A percentile compares a stretch with the other conserved stretches of the same genome.
Evolutionary conservation across 1,139 yeast species (phyloP).

Genomic region (Yamadazyma diddensiae): DNA sequence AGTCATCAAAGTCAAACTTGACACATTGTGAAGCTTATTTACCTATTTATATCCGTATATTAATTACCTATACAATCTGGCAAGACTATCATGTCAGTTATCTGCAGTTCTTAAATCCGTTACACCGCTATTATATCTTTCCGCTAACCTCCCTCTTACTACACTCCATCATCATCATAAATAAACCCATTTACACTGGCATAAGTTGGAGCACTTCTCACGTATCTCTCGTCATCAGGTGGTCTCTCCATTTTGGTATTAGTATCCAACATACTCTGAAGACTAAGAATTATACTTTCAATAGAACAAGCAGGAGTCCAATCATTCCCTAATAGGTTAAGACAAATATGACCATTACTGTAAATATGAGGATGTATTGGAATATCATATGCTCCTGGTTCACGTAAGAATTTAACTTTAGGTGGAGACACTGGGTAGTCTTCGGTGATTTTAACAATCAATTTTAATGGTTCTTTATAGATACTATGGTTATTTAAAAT

Average conservation of each 20-base stretch:
- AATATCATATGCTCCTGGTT: constrained; percentile 23
- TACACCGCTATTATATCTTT: too few species aligned
- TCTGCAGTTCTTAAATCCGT: too few species aligned
- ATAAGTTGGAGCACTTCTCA: constrained; percentile 51
- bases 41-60: too few species aligned
- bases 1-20: too few species aligned
- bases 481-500: constrained; percentile 15
- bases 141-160: too few species aligned
- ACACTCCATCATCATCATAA: constrained; percentile 55
- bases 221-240: constrained; percentile 51
- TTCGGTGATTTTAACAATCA: constrained; percentile 37
- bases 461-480: constrained; percentile 31
- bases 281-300: constrained; percentile 50
- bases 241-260: constrained; percentile 50
- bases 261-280: constrained; percentile 63
- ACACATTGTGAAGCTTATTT: too few species aligned
- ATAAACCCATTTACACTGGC: constrained; percentile 51
- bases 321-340: constrained; percentile 58
- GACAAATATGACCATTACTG: constrained; percentile 72
- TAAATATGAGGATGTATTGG: constrained; percentile 76
- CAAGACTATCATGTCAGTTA: too few species aligned
- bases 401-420: constrained; percentile 50
- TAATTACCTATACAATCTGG: too few species aligned
- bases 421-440: constrained; percentile 69
- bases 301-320: constrained; percentile 75